phyloP scores from a whole-genome alignment of 2,329 filamentous ascomycete genomes.

The Pseudogymnoascus sp. region DNA sequence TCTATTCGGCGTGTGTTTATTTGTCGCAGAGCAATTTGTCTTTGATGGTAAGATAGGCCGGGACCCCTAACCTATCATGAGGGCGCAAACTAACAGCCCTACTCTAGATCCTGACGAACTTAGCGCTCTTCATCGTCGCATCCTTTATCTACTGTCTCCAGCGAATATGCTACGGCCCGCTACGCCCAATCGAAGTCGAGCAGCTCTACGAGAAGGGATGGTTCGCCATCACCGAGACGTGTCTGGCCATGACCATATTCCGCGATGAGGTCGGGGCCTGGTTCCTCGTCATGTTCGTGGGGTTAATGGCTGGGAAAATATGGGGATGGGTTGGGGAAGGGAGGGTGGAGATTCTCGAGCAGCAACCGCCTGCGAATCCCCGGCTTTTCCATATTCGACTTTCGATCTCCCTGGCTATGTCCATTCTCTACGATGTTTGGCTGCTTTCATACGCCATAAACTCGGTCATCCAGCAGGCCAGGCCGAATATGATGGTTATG shows the following conservation, averaged over 20 bases:
- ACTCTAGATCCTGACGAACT: slow-evolving; percentile 75
- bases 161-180: slow-evolving; percentile 77
- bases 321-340: slow-evolving; percentile 99
- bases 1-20: slow-evolving; percentile 96
- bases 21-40: slow-evolving; percentile 94
- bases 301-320: slow-evolving; percentile 84
- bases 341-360: slow-evolving; percentile 86
- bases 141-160: slow-evolving; percentile 81
- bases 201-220: slow-evolving; percentile 96
- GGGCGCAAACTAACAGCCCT: slow-evolving; percentile 9
- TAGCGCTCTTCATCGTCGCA: slow-evolving; percentile 73
- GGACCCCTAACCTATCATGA: not conserved
- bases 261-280: slow-evolving; percentile 88
- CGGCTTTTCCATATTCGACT: slow-evolving; percentile 79
- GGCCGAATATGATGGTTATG: slow-evolving; percentile 99
- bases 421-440: slow-evolving; percentile 68
- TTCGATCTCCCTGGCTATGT: slow-evolving; percentile 67
- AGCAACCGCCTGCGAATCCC: slow-evolving; percentile 86
- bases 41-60: slow-evolving; percentile 58
- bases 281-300: slow-evolving; percentile 95
- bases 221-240: slow-evolving; percentile 96
- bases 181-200: slow-evolving; percentile 91
- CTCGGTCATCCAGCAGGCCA: slow-evolving; percentile 75
- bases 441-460: slow-evolving; percentile 75
- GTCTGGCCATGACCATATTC: slow-evolving; percentile 96